These are phyloP conservation scores for Yarrowia deformans DNA, from an alignment of 805 yeast species.

Conservation along the genomic window DNA sequence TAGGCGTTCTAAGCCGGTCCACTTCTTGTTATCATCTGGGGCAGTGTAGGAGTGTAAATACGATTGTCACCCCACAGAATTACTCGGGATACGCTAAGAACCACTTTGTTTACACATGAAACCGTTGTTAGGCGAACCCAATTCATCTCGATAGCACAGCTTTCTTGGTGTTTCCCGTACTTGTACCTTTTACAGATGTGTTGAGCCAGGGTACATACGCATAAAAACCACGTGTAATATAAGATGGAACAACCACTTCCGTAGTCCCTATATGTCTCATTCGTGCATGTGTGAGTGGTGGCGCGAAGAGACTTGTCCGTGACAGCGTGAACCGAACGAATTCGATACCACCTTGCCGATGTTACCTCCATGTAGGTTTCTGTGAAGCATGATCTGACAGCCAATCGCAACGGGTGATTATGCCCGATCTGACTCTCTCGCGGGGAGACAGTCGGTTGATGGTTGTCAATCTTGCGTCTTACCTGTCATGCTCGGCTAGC, in stretches of 20 bases:
- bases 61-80: background rate
- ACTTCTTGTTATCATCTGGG: background rate
- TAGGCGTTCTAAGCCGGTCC: background rate
- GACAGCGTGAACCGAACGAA: background rate
- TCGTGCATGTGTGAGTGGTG: background rate
- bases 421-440: background rate
- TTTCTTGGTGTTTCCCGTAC: no score
- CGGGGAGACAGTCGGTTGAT: background rate
- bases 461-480: background rate
- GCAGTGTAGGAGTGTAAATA: background rate
- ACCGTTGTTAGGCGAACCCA: slow-evolving; percentile 1
- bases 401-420: background rate
- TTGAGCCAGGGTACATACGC: no score
- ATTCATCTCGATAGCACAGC: background rate
- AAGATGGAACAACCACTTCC: background rate
- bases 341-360: background rate
- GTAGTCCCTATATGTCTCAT: background rate
- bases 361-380: slow-evolving; percentile 7
- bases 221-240: background rate
- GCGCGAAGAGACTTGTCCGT: background rate
- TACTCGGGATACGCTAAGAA: background rate
- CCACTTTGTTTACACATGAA: background rate
- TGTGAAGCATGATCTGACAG: slow-evolving; percentile 5
- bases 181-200: no score
- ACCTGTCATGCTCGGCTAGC: background rate